These are phyloP conservation scores for Paraleonurus japonicus DNA, from an alignment of 257 asterid genomes.

Conservation along the genomic window DNA sequence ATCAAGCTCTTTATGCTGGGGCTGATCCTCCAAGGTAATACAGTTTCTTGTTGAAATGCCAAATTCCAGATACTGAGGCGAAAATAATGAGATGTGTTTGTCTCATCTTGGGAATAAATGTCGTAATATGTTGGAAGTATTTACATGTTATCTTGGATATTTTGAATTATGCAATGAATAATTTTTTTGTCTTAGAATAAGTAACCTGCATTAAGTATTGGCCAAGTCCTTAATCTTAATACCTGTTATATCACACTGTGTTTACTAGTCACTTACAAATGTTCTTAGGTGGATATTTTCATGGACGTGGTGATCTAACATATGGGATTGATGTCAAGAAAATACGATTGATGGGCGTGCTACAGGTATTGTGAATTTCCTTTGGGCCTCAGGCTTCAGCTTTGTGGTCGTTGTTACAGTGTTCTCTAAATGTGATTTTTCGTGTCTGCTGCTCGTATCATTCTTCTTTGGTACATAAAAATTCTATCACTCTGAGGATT, in stretches of 20 bases:
- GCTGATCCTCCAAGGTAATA: slow-evolving; percentile 80
- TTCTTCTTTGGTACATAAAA: not conserved
- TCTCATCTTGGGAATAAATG: not conserved
- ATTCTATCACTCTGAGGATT: not conserved
- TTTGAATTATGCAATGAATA: not conserved
- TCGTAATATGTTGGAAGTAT: slow-evolving; percentile 1
- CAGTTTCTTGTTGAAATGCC: slow-evolving; percentile 11
- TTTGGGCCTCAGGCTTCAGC: not conserved
- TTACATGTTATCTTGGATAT: not conserved
- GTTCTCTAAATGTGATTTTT: slow-evolving; percentile 4
- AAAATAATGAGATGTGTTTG: not conserved
- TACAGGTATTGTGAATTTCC: slow-evolving; percentile 58
- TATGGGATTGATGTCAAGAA: slow-evolving; percentile 79
- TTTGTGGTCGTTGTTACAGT: slow-evolving; percentile 15
- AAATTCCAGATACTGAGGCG: not conserved
- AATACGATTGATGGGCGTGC: slow-evolving; percentile 84
- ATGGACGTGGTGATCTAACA: slow-evolving; percentile 64
- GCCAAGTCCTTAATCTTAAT: slow-evolving; percentile 6
- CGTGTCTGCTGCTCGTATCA: not conserved
- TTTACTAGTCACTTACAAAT: slow-evolving; percentile 6
- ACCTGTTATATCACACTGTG: not conserved
- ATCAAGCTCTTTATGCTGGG: slow-evolving; percentile 73
- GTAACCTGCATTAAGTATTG: slow-evolving; percentile 14
- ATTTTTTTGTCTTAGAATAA: not conserved
- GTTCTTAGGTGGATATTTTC: slow-evolving; percentile 85